Conservation (phyloP, 1,139 yeast genomes). For the Kluyveromyces sp. region DNA sequence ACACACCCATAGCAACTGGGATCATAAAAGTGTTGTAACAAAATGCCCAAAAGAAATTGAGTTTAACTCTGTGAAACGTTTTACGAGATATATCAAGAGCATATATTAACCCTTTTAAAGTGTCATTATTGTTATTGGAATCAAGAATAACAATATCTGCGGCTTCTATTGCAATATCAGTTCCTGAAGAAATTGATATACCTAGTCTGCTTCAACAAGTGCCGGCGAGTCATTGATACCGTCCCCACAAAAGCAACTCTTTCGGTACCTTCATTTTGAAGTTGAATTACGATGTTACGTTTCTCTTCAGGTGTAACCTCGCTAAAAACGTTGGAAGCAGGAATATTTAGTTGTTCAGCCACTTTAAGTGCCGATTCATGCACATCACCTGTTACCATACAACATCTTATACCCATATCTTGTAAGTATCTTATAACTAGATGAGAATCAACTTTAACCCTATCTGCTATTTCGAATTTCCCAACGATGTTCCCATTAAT, state of each 20-base stretch:
- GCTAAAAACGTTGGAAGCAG: conserved; percentile 57
- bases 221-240: conserved; percentile 98
- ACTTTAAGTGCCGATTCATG: conserved; percentile 53
- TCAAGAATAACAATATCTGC: conserved; percentile 81
- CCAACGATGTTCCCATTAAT: conserved; percentile 59
- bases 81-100: conserved; percentile 65
- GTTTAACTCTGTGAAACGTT: conserved; percentile 68
- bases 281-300: conserved; percentile 52
- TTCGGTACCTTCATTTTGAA: conserved; percentile 38
- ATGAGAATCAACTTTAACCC: conserved; percentile 58
- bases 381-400: conserved; percentile 89
- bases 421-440: conserved; percentile 52
- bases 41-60: conserved; percentile 80
- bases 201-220: conserved; percentile 83
- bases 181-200: conserved; percentile 83
- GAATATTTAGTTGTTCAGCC: conserved; percentile 63
- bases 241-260: conserved; percentile 81
- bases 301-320: conserved; percentile 75
- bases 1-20: conserved; percentile 91
- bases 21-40: conserved; percentile 81
- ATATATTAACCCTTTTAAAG: conserved; percentile 58
- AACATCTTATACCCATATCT: conserved; percentile 54
- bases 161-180: conserved; percentile 93
- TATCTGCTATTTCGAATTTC: conserved; percentile 57
- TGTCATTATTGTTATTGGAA: conserved; percentile 24